Conservation (phyloP, 192 early-diverging fungal genomes). For the Backusella westeae region DNA sequence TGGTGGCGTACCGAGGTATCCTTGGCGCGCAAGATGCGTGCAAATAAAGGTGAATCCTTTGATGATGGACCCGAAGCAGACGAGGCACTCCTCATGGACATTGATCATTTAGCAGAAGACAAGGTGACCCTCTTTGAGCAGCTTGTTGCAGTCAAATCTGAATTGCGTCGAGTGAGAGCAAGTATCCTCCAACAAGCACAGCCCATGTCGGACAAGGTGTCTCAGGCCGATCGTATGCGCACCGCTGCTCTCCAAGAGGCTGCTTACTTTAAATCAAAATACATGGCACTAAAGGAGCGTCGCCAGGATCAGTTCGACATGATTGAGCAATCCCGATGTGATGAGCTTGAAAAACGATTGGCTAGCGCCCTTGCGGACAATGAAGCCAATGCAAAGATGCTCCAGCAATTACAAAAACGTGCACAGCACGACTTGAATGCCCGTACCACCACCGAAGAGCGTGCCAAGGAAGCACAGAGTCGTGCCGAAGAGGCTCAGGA, state of each 20-base stretch:
- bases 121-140: conserved; percentile 51
- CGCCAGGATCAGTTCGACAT: conserved; percentile 35
- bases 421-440: conserved; percentile 47
- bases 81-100: conserved; percentile 29
- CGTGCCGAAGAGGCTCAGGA: conserved; percentile 54
- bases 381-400: conserved; percentile 35
- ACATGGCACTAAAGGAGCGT: conserved; percentile 43
- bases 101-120: conserved; percentile 43
- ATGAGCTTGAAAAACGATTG: conserved; percentile 47
- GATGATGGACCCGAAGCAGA: conserved; percentile 26
- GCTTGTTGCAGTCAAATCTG: conserved; percentile 52
- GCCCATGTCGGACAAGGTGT: conserved; percentile 48
- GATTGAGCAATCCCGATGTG: conserved; percentile 42
- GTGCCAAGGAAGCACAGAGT: conserved; percentile 45
- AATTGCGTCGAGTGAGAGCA: conserved; percentile 46
- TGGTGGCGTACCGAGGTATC: conserved; percentile 45
- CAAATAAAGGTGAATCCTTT: conserved; percentile 1
- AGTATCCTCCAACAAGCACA: conserved; percentile 54
- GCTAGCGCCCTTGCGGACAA: conserved; percentile 42
- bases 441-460: conserved; percentile 45
- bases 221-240: conserved; percentile 49
- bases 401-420: conserved; percentile 49
- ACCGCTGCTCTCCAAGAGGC: conserved; percentile 59
- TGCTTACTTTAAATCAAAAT: conserved; percentile 56
- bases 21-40: conserved; percentile 32